phyloP scores from a whole-genome alignment of 1,284 basidiomycete genomes.

The Phellinidium pouzarii region DNA sequence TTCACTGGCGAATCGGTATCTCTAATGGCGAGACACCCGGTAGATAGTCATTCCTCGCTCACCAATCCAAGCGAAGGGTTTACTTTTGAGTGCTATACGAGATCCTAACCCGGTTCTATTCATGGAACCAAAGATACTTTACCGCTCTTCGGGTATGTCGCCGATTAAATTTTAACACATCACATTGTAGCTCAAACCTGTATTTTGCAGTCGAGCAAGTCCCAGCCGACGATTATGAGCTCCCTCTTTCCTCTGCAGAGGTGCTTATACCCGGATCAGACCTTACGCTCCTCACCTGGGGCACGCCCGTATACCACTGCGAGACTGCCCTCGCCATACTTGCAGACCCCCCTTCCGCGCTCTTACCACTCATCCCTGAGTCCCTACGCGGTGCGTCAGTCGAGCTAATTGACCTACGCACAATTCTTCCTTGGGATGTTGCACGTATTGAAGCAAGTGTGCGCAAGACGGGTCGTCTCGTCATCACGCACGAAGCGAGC shows the following conservation, averaged over 20 bases:
- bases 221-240: slow-evolving; percentile 78
- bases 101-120: slow-evolving; percentile 93
- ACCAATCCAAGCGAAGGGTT: slow-evolving; percentile 91
- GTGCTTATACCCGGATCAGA: slow-evolving; percentile 69
- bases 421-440: slow-evolving; percentile 87
- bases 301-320: slow-evolving; percentile 88
- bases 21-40: neutral
- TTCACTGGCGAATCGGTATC: neutral
- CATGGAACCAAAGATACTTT: slow-evolving; percentile 91
- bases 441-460: slow-evolving; percentile 79
- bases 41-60: slow-evolving; percentile 88
- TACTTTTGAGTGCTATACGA: slow-evolving; percentile 78
- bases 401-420: slow-evolving; percentile 87
- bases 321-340: slow-evolving; percentile 73
- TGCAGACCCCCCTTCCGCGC: slow-evolving; percentile 52
- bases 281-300: slow-evolving; percentile 86
- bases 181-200: slow-evolving; percentile 1
- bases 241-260: slow-evolving; percentile 80
- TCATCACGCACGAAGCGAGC: slow-evolving; percentile 90
- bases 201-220: slow-evolving; percentile 77
- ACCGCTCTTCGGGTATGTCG: slow-evolving; percentile 64
- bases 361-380: slow-evolving; percentile 66
- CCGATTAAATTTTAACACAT: neutral
- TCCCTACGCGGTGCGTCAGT: slow-evolving; percentile 68
- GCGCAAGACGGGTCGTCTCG: slow-evolving; percentile 71